A percentile compares a stretch with the other conserved stretches of the same genome.
Evolutionary conservation across 1,139 yeast genomes (phyloP).

Genomic region (Scheffersomyces lignicola): DNA sequence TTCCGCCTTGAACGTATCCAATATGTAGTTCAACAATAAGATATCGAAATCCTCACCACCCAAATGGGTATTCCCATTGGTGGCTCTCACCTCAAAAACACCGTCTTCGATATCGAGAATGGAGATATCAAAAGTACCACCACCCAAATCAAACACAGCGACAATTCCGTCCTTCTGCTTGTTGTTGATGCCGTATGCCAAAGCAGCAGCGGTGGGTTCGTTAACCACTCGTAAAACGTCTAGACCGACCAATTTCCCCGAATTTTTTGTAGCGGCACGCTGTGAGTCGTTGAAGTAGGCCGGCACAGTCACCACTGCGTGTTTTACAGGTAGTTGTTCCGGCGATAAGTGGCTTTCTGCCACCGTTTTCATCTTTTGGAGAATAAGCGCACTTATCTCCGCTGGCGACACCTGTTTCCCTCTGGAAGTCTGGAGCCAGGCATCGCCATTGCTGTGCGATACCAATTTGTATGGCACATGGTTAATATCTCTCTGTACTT

Average conservation of each 20-base stretch:
- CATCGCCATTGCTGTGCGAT: conserved; percentile 59
- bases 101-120: conserved; percentile 78
- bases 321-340: conserved; percentile 33
- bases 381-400: conserved; percentile 53
- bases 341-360: conserved; percentile 49
- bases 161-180: conserved; percentile 52
- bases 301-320: conserved; percentile 79
- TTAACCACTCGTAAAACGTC: conserved; percentile 69
- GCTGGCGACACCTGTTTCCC: conserved; percentile 50
- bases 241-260: conserved; percentile 67
- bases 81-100: conserved; percentile 77
- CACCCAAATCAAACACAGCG: conserved; percentile 82
- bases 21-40: conserved; percentile 52
- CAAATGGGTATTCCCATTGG: conserved; percentile 82
- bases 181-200: conserved; percentile 71
- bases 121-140: conserved; percentile 83
- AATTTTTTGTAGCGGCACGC: conserved; percentile 73
- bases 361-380: conserved; percentile 54
- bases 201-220: conserved; percentile 83
- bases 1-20: conserved; percentile 44
- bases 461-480: conserved; percentile 58
- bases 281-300: conserved; percentile 80
- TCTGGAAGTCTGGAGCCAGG: conserved; percentile 50
- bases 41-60: conserved; percentile 86
- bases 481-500: conserved; percentile 60